Conservation (phyloP, 2,329 filamentous ascomycete genomes). For the Ampelomyces quisqualis region DNA sequence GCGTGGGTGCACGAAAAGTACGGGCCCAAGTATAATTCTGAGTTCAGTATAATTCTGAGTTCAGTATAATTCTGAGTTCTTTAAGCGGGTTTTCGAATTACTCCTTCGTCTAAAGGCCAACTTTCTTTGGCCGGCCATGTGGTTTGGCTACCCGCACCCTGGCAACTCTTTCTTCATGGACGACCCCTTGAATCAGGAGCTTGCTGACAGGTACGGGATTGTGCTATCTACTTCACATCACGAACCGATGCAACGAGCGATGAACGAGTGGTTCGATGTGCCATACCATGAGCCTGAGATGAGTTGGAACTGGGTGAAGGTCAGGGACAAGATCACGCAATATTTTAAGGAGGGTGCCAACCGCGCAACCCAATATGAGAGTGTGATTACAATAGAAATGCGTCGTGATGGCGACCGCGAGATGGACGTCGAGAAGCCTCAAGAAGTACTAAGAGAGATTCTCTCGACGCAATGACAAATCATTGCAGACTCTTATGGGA, state of each 20-base stretch:
- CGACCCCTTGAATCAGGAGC: constrained; percentile 17
- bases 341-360: constrained; percentile 6
- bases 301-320: constrained; percentile 10
- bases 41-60: too few species aligned
- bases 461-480: constrained; percentile 7
- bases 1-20: constrained; percentile 59
- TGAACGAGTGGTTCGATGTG: constrained; percentile 15
- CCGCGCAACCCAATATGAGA: constrained; percentile 4
- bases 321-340: constrained; percentile 9
- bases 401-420: constrained; percentile 9
- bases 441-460: constrained; percentile 6
- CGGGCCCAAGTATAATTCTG: too few species aligned
- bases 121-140: constrained; percentile 26
- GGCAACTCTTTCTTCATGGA: constrained; percentile 22
- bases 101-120: constrained; percentile 14
- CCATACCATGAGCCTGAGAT: not conserved
- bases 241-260: constrained; percentile 22
- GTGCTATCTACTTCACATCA: constrained; percentile 21
- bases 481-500: constrained; percentile 4
- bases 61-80: constrained; percentile 32
- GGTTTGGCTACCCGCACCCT: constrained; percentile 16
- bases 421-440: constrained; percentile 9
- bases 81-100: constrained; percentile 13
- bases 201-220: constrained; percentile 20
- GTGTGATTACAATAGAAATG: constrained; percentile 12